Evolutionary conservation across 2,329 filamentous ascomycete genomes (phyloP), one percentile per base, ranked within the genome.

Genomic region (Cercospora berteroae): DNA sequence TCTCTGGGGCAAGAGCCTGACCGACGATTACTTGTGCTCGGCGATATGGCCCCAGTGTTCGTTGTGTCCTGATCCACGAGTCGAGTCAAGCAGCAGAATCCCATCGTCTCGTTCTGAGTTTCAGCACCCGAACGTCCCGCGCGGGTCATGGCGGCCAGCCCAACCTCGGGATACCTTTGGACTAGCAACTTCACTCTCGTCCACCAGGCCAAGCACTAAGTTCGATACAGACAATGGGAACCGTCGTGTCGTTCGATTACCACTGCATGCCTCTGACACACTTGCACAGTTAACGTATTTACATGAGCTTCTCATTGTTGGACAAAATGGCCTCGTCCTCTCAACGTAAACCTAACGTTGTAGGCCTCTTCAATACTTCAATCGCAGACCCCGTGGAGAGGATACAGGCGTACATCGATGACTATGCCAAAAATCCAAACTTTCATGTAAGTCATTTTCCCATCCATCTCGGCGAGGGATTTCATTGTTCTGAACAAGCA

Each of bases 151-250:
- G 48, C 48, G 6, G 13, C 29, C 20, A 52, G 48, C 48, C 20
- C 48, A 55, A 55, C 23, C 48, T 55, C 48, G 48, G 48, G n/a
- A 48, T 36, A 16, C n/a, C 13, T 23, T 42, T 48, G 13, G 76
- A 68, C 58, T 55, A 76, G 55, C 64, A 69, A 60, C 18, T 74
- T 66, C 4, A 81, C 80, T 50, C 20, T 25, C 13, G 48, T 27
- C 23, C 25, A 16, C 13, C 23, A 13, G 23, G 12, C 13, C 25
- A 25, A 27, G 12, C 23, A 55, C 5, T 16, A n/a, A 25, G 48
- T 27, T n/a, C 48, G 20, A n/a, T n/a, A 23, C 2, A 29, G 23
- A 29, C 23, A 16, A 55, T 55, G 48, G 25, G 6, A 55, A 8
- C 5, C 16, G n/a, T 16, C 48, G 48, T 55, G 23, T 25, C 48